These are phyloP conservation scores for Lophiotrema nucula DNA, from an alignment of 495 filamentous ascomycete genomes.

Conservation along the genomic window DNA sequence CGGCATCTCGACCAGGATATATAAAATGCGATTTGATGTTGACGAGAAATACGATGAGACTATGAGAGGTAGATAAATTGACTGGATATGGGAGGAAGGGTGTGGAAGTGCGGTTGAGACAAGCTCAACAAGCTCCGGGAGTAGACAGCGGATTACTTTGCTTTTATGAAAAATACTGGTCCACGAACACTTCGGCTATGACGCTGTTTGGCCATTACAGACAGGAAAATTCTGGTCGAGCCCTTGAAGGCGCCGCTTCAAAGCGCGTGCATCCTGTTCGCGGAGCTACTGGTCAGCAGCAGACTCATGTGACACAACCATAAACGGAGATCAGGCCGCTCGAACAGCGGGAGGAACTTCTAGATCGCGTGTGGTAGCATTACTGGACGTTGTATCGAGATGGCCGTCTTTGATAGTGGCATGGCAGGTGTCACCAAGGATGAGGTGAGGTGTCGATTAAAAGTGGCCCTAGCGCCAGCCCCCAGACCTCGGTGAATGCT, in stretches of 20 bases:
- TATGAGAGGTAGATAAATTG: not conserved
- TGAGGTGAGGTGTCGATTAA: slow-evolving; percentile 13
- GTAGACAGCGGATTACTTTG: not conserved
- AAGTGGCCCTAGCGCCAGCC: slow-evolving; percentile 14
- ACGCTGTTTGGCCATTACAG: slow-evolving; percentile 10
- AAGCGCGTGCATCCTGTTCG: slow-evolving; percentile 13
- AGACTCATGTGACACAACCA: slow-evolving; percentile 12
- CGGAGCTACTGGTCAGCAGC: slow-evolving; percentile 2
- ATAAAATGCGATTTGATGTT: too few relatives aligned
- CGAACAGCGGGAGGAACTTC: not conserved
- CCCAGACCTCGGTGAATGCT: slow-evolving; percentile 19
- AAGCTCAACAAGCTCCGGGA: slow-evolving; percentile 29
- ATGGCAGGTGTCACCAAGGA: slow-evolving; percentile 17
- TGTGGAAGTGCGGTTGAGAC: slow-evolving; percentile 28
- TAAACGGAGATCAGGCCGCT: not conserved
- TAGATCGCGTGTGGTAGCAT: slow-evolving; percentile 12
- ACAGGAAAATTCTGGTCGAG: slow-evolving; percentile 6
- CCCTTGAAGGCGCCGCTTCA: slow-evolving; percentile 2
- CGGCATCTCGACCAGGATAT: slow-evolving; percentile 26
- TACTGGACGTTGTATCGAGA: slow-evolving; percentile 17
- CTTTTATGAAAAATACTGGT: slow-evolving; percentile 17
- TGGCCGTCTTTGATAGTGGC: slow-evolving; percentile 2
- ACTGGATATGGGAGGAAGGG: slow-evolving; percentile 6
- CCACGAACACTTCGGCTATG: not conserved
- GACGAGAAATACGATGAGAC: not conserved